phyloP scores from a whole-genome alignment of 2,329 filamentous ascomycete genomes.

The Davidsoniella neocaledoniae region DNA sequence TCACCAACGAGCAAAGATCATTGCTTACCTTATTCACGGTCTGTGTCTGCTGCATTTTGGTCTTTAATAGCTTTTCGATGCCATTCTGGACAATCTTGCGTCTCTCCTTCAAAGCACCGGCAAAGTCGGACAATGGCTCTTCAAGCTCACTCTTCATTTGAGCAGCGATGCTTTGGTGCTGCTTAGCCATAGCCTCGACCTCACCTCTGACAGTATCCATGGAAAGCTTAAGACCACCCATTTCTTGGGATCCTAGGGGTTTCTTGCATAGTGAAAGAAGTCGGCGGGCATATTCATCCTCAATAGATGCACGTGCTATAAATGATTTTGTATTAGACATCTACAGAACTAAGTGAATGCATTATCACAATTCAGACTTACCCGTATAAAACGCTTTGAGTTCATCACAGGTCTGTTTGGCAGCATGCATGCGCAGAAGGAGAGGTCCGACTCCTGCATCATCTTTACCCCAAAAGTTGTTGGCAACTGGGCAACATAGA shows the following conservation, averaged over 20 bases:
- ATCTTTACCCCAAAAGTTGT: conserved; percentile 99
- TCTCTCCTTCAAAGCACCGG: conserved; percentile 88
- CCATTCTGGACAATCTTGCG: conserved; percentile 90
- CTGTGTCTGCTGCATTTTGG: conserved; percentile 81
- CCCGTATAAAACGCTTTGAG: conserved; percentile 77
- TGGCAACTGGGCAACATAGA: conserved; percentile 51
- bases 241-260: conserved; percentile 72
- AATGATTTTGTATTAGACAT: not conserved
- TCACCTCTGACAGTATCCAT: conserved; percentile 79
- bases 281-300: conserved; percentile 92
- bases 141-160: conserved; percentile 97
- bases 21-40: conserved; percentile 72
- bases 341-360: not conserved
- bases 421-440: conserved; percentile 83
- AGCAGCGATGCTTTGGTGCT: conserved; percentile 72
- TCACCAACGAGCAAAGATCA: not conserved
- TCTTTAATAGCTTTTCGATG: conserved; percentile 86
- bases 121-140: conserved; percentile 79
- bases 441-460: conserved; percentile 88
- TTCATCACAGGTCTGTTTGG: conserved; percentile 90
- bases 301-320: conserved; percentile 61
- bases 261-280: conserved; percentile 75
- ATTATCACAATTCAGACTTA: conserved; percentile 23
- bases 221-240: conserved; percentile 65
- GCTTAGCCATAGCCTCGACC: conserved; percentile 83